phyloP scores from a whole-genome alignment of 2,329 filamentous ascomycete genomes.

The Hypoxylon rubiginosum region DNA sequence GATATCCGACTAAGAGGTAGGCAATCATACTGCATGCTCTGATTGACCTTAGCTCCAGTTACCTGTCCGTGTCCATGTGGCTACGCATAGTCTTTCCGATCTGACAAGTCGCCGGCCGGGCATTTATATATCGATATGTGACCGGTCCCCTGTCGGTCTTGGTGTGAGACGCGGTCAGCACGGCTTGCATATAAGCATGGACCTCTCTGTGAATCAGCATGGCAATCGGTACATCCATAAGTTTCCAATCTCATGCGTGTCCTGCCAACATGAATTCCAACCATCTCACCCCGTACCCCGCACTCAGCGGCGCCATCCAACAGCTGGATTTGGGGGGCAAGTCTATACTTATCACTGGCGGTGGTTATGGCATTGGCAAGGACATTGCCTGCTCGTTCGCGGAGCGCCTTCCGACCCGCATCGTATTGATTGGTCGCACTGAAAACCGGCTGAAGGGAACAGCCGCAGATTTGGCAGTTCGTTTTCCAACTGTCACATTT shows the following conservation, averaged over 20 bases:
- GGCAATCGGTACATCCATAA: no score
- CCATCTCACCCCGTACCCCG: neutral
- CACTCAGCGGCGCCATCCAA: no score
- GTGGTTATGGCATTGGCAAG: no score
- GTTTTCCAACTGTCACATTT: neutral
- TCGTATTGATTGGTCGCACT: neutral
- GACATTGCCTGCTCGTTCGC: no score
- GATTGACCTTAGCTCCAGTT: neutral
- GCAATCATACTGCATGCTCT: neutral
- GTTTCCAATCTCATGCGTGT: no score
- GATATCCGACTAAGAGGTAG: neutral
- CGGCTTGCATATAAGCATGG: neutral
- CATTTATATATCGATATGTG: no score
- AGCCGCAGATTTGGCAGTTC: neutral
- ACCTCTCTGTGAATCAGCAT: neutral
- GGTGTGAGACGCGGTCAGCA: neutral
- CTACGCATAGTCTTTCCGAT: neutral
- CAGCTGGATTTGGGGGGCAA: no score
- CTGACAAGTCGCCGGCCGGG: neutral
- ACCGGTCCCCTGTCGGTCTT: neutral
- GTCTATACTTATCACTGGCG: no score
- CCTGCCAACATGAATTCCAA: neutral
- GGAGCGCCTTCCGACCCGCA: neutral
- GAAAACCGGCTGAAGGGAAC: neutral
- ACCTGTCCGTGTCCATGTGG: neutral